These are phyloP conservation scores for Trichosporon ovoides DNA, from an alignment of 1,284 basidiomycete genomes.

Conservation along the genomic window DNA sequence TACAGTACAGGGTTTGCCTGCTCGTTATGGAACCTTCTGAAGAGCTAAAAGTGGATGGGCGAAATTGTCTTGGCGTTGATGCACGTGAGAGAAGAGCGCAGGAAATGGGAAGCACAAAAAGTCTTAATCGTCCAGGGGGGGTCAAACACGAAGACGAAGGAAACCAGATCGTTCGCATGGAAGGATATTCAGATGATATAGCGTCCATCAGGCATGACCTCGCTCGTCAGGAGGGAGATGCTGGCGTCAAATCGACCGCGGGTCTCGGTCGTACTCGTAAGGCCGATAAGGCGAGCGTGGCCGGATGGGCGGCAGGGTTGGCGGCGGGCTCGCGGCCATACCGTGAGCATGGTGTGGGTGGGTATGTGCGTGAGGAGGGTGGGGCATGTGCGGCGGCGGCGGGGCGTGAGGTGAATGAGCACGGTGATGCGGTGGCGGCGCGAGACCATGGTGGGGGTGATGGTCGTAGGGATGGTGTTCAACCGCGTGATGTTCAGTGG, in stretches of 20 bases:
- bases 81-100: background rate
- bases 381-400: slow-evolving; percentile 1
- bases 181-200: background rate
- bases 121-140: background rate
- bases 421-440: slow-evolving; percentile 3
- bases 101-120: background rate
- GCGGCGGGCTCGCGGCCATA: slow-evolving; percentile 10
- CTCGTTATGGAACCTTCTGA: slow-evolving; percentile 3
- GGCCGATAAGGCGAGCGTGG: slow-evolving; percentile 12
- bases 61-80: background rate
- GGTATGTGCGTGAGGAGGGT: slow-evolving; percentile 2
- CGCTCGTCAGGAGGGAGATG: background rate
- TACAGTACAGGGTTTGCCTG: slow-evolving; percentile 3
- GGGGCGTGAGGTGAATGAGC: background rate
- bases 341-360: slow-evolving; percentile 6
- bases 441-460: background rate
- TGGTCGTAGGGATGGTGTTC: slow-evolving; percentile 9
- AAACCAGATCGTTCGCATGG: background rate
- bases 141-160: background rate
- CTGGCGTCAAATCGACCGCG: slow-evolving; percentile 1
- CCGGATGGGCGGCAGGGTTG: slow-evolving; percentile 17
- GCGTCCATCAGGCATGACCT: background rate
- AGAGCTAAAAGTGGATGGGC: background rate
- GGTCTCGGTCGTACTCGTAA: slow-evolving; percentile 15
- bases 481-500: background rate